These are phyloP conservation scores for Hortaea werneckii DNA, from an alignment of 2,329 filamentous ascomycete species.

Conservation along the genomic window DNA sequence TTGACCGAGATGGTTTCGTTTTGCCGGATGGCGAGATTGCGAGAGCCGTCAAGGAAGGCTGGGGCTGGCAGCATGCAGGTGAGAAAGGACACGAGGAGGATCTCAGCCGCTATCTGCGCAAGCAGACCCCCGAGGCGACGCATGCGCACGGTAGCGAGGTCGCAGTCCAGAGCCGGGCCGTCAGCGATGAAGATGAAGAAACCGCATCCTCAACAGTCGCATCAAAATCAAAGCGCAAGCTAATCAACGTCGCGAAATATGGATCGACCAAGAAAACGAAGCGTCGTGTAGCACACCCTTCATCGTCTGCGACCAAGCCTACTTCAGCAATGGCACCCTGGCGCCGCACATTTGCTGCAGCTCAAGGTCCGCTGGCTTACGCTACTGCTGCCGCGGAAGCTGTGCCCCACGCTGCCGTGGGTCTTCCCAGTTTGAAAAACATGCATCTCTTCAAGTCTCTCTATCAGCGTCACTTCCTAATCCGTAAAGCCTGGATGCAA, in stretches of 20 bases:
- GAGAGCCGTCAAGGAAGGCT: slow-evolving; percentile 78
- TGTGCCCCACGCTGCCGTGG: slow-evolving; percentile 71
- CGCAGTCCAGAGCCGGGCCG: slow-evolving; percentile 9
- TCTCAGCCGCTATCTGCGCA: slow-evolving; percentile 46
- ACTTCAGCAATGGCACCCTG: slow-evolving; percentile 30
- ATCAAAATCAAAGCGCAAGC: slow-evolving; percentile 16
- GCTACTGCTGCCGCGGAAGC: slow-evolving; percentile 75
- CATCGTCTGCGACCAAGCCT: slow-evolving; percentile 31
- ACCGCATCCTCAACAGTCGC: slow-evolving; percentile 18
- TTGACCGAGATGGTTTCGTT: slow-evolving; percentile 72
- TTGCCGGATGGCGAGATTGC: slow-evolving; percentile 74
- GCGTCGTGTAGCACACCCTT: slow-evolving; percentile 24
- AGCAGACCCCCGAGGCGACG: slow-evolving; percentile 11
- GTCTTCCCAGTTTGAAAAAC: slow-evolving; percentile 65
- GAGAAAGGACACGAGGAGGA: slow-evolving; percentile 68
- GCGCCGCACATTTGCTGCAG: slow-evolving; percentile 40
- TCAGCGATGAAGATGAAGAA: slow-evolving; percentile 18
- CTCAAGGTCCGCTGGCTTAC: slow-evolving; percentile 76
- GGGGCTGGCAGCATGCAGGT: slow-evolving; percentile 88
- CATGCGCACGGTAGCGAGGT: slow-evolving; percentile 4
- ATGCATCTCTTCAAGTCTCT: slow-evolving; percentile 94
- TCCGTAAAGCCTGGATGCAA: slow-evolving; percentile 85
- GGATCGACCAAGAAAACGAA: slow-evolving; percentile 39
- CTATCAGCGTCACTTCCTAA: slow-evolving; percentile 85
- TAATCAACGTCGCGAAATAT: slow-evolving; percentile 8